phyloP scores from a whole-genome alignment of 768 basidiomycete genomes.

The Hygrophoropsis aurantiaca region DNA sequence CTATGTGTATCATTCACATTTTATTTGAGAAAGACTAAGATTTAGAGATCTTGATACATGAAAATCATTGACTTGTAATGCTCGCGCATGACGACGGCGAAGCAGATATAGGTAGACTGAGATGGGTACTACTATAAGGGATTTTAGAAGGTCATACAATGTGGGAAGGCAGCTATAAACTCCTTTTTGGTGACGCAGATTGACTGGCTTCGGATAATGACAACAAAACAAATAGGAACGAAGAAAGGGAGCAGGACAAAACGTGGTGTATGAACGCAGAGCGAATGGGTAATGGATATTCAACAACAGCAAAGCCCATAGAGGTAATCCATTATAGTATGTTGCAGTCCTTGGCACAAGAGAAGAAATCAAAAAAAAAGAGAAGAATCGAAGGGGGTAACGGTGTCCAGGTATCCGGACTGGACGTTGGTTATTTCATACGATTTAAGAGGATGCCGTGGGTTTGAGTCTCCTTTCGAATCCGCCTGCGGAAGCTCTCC shows the following conservation, averaged over 20 bases:
- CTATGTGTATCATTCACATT: not conserved
- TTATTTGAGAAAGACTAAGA: not conserved
- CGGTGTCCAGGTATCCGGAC: not conserved
- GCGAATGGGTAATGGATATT: constrained; percentile 31
- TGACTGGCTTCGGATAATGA: constrained; percentile 9
- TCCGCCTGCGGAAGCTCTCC: constrained; percentile 27
- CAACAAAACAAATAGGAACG: constrained; percentile 25
- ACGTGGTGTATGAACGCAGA: constrained; percentile 32
- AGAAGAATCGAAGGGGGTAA: not conserved
- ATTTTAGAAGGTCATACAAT: constrained; percentile 11
- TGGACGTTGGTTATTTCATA: not conserved
- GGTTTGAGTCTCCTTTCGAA: not conserved
- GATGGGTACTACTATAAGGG: constrained; percentile 10
- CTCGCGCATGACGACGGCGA: not conserved
- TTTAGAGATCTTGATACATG: too few relatives aligned
- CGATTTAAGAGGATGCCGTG: not conserved
- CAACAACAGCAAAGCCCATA: constrained; percentile 25
- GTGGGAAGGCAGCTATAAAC: constrained; percentile 10
- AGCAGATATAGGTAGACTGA: constrained; percentile 4
- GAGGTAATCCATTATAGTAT: constrained; percentile 32
- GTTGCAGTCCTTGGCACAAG: constrained; percentile 20
- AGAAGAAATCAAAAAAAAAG: constrained; percentile 23
- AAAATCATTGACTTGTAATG: too few relatives aligned
- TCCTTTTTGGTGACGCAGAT: constrained; percentile 9
- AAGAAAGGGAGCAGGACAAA: constrained; percentile 30